phyloP scores from a whole-genome alignment of 1,284 basidiomycete genomes.

The Heterobasidion annosum region DNA sequence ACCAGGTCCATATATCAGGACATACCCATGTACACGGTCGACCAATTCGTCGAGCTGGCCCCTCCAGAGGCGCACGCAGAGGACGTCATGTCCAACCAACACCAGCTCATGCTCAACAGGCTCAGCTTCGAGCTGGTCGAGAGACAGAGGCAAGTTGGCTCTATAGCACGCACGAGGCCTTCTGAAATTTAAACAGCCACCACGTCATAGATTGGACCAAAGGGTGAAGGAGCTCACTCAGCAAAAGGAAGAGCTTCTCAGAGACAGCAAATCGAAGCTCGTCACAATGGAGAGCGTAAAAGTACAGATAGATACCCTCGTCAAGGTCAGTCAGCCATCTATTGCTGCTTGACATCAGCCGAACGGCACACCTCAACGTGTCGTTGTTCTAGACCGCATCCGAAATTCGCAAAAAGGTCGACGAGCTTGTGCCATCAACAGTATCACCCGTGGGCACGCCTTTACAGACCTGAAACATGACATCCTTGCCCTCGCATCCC shows the following conservation, averaged over 20 bases:
- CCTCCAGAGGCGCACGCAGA: constrained; percentile 55
- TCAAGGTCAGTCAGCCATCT: constrained; percentile 40
- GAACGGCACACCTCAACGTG: neutral
- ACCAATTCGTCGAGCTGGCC: constrained; percentile 57
- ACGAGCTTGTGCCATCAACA: constrained; percentile 48
- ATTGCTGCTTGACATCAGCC: neutral
- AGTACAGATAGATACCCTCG: constrained; percentile 58
- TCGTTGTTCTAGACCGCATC: constrained; percentile 40
- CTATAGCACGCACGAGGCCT: neutral
- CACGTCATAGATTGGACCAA: constrained; percentile 47
- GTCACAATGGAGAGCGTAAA: constrained; percentile 68
- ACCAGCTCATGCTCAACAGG: constrained; percentile 75
- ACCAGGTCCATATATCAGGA: constrained; percentile 69
- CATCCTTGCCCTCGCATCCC: neutral
- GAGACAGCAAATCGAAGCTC: constrained; percentile 58
- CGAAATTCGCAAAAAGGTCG: constrained; percentile 67
- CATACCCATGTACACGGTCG: constrained; percentile 55
- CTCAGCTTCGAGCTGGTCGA: constrained; percentile 75
- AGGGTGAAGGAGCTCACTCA: constrained; percentile 52
- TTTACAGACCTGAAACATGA: constrained; percentile 2
- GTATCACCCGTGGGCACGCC: constrained; percentile 10
- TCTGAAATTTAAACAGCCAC: constrained; percentile 3
- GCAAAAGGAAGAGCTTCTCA: constrained; percentile 66
- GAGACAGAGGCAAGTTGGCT: constrained; percentile 55
- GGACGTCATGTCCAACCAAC: constrained; percentile 53